Evolutionary conservation across 805 yeast species (phyloP).

Genomic region (Helenozyma rhizophorensis): DNA sequence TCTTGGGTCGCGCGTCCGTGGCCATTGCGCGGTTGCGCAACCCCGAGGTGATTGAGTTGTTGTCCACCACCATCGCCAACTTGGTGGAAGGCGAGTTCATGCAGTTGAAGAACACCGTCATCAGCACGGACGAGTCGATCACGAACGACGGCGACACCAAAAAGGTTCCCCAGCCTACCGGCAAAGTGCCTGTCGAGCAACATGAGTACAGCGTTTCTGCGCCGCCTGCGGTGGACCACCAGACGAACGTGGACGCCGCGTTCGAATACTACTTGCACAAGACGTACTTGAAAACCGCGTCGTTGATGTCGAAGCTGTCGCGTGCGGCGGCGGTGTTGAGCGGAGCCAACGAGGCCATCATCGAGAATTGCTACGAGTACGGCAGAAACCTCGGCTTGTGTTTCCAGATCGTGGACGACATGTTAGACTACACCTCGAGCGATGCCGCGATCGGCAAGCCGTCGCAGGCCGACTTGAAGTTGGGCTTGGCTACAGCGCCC

Average conservation of each 20-base stretch:
- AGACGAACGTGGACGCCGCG: slow-evolving; percentile 73
- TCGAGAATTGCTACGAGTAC: slow-evolving; percentile 83
- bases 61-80: slow-evolving; percentile 95
- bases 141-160: slow-evolving; percentile 47
- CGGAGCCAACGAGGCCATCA: slow-evolving; percentile 70
- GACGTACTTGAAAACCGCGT: slow-evolving; percentile 92
- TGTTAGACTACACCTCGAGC: slow-evolving; percentile 90
- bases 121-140: slow-evolving; percentile 42
- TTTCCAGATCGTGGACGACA: slow-evolving; percentile 94
- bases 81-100: slow-evolving; percentile 97
- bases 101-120: slow-evolving; percentile 93
- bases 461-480: slow-evolving; percentile 87
- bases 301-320: slow-evolving; percentile 88
- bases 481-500: slow-evolving; percentile 97
- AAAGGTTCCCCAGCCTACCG: slow-evolving; percentile 53
- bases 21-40: slow-evolving; percentile 89
- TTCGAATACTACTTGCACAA: slow-evolving; percentile 94
- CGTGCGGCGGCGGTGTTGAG: slow-evolving; percentile 91
- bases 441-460: slow-evolving; percentile 89
- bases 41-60: slow-evolving; percentile 94
- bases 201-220: slow-evolving; percentile 52
- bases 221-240: slow-evolving; percentile 48
- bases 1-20: slow-evolving; percentile 93
- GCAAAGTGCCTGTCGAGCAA: slow-evolving; percentile 54
- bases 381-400: slow-evolving; percentile 93